Evolutionary conservation across 805 yeast species (phyloP), one percentile per base, ranked within the genome.

Genomic region (Komagataella mondaviorum): DNA sequence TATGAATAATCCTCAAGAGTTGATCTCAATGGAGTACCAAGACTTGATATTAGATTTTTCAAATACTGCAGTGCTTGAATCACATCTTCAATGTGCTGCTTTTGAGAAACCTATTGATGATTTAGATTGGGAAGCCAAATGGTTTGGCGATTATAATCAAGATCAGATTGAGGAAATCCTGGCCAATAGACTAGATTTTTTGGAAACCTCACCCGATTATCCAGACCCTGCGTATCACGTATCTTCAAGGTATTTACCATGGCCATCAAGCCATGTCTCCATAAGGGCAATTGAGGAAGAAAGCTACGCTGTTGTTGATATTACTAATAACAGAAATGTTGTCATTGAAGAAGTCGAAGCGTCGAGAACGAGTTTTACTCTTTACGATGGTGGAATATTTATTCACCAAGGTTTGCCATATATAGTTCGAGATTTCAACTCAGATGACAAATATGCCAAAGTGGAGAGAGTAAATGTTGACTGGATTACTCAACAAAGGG

Each of bases 61-160:
- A 36, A 83, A 83, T 55, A 63, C 73, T 8, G 59, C 83, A 39
- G 78, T 90, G 0, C 61, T 86, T 54, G 91, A 87, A 55, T 82
- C 85, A 44, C 99, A 93, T 68, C 63, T 90, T 20, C 98, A 90
- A 60, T 93, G 98, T 71, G 96, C 98, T 0, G 96, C 96, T 0
- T 85, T 79, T 63, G 98, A 91, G 60, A 57, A 78, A 23, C 93
- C 96, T 0, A 68, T 91, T 6, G 63, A 63, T 36, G 65, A 66
- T 44, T 58, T 79, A 8, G 72, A 69, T 1, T 61, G 67, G 3
- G 96, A 88, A 56, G 56, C 63, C 2, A 61, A 63, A 50, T 87
- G 79, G 68, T 86, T 91, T 62, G 74, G 75, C 2, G 66, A 68
- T 22, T 60, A 62, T 20, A 60, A 58, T 47, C 47, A 53, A 8